A percentile compares a stretch with the other conserved stretches of the same genome.
These are phyloP conservation scores for Magnaporthiopsis incrustans DNA, from an alignment of 2,329 filamentous ascomycete genomes.

Conservation along the genomic window DNA sequence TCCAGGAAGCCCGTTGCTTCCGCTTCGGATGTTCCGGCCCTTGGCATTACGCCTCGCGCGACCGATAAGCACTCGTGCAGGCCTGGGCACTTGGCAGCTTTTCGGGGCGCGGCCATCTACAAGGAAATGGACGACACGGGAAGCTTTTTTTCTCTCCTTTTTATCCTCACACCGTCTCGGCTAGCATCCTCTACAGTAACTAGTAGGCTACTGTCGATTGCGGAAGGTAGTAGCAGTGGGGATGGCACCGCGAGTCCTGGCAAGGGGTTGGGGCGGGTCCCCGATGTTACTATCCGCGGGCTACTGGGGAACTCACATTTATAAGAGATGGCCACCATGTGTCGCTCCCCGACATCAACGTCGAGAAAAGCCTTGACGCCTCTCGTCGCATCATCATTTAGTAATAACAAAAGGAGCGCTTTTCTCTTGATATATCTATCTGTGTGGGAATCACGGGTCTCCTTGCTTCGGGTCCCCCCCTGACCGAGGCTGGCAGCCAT, in stretches of 20 bases:
- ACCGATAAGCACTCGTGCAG: neutral
- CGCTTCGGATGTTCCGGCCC: too few relatives aligned
- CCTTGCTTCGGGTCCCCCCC: neutral
- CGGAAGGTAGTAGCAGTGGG: neutral
- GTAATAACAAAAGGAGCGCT: neutral
- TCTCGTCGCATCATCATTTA: neutral
- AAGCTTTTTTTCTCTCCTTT: too few relatives aligned
- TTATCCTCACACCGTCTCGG: neutral
- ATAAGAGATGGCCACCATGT: neutral
- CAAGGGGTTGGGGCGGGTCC: constrained; percentile 1
- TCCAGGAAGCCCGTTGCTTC: too few relatives aligned
- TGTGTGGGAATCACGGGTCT: neutral
- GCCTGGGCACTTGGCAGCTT: neutral
- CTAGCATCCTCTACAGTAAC: neutral
- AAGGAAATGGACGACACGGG: neutral
- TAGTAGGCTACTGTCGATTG: neutral
- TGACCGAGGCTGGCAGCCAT: neutral
- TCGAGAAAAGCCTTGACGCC: neutral
- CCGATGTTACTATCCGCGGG: neutral
- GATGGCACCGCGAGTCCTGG: neutral
- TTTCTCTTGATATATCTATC: neutral
- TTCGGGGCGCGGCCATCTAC: too few relatives aligned
- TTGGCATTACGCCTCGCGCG: neutral
- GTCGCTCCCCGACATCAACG: neutral
- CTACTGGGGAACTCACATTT: neutral